Conservation (phyloP, 2,329 filamentous ascomycete genomes). For the Fonsecaea multimorphosa region DNA sequence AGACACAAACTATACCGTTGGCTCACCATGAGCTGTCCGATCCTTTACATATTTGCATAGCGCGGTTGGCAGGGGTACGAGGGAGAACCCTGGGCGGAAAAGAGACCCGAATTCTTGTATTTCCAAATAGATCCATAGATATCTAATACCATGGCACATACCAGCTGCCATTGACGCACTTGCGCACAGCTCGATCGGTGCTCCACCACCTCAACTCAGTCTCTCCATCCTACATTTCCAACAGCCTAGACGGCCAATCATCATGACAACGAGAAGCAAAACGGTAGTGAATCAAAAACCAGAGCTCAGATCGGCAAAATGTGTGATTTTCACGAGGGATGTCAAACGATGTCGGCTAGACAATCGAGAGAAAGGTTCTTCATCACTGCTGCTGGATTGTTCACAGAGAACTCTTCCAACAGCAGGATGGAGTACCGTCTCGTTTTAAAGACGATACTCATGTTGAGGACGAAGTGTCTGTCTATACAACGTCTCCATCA, state of each 20-base stretch:
- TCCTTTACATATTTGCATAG: conserved; percentile 25
- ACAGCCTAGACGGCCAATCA: neutral
- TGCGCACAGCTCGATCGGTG: neutral
- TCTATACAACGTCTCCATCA: neutral
- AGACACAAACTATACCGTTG: neutral
- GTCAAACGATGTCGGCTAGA: conserved; percentile 39
- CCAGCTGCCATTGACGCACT: neutral
- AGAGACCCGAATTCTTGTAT: conserved; percentile 16
- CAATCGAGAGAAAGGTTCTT: conserved; percentile 26
- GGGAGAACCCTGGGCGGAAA: neutral
- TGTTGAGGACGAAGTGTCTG: neutral
- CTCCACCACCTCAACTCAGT: neutral
- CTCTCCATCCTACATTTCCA: neutral
- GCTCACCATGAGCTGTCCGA: conserved; percentile 16
- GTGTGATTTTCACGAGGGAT: conserved; percentile 24
- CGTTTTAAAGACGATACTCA: neutral
- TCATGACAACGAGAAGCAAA: conserved; percentile 1
- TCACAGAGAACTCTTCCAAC: conserved; percentile 30
- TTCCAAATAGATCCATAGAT: neutral
- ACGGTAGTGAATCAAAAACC: conserved; percentile 20
- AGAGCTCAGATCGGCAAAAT: conserved; percentile 41
- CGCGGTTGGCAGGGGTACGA: conserved; percentile 10
- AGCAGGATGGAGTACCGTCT: conserved; percentile 1
- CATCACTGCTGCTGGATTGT: conserved; percentile 37
- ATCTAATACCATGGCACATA: conserved; percentile 11